phyloP scores from a whole-genome alignment of 2,329 filamentous ascomycete species.

The Cordyceps pruinosa region DNA sequence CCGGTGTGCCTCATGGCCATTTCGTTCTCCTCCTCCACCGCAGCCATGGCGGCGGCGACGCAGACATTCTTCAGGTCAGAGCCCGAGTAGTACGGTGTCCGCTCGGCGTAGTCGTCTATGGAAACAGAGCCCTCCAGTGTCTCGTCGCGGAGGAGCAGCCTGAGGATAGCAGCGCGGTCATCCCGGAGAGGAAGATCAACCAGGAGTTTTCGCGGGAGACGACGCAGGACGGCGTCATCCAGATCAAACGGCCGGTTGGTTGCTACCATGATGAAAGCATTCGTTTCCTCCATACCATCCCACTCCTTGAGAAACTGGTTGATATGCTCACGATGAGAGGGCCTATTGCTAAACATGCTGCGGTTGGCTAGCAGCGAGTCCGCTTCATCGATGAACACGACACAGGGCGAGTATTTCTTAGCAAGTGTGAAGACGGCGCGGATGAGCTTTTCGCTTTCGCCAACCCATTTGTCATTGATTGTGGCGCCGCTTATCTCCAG shows the following conservation, averaged over 20 bases:
- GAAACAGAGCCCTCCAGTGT: conserved; percentile 53
- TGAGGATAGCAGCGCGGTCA: conserved; percentile 62
- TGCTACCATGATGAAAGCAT: conserved; percentile 96
- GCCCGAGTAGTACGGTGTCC: conserved; percentile 72
- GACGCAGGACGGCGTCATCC: conserved; percentile 77
- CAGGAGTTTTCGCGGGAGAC: conserved; percentile 64
- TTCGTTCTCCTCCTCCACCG: conserved; percentile 65
- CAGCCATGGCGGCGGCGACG: conserved; percentile 71
- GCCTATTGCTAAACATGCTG: conserved; percentile 56
- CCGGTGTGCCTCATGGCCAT: conserved; percentile 31
- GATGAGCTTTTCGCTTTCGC: conserved; percentile 94
- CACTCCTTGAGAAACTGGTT: conserved; percentile 96
- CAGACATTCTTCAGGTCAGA: conserved; percentile 79
- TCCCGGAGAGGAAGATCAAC: conserved; percentile 63
- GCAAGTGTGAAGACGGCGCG: conserved; percentile 86
- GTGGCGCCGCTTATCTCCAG: conserved; percentile 87
- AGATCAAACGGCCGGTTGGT: conserved; percentile 94
- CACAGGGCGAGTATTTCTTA: conserved; percentile 82
- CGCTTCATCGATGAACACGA: conserved; percentile 96
- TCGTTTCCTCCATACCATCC: conserved; percentile 79
- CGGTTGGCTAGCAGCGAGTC: conserved; percentile 85
- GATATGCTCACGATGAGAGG: conserved; percentile 78
- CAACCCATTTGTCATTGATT: conserved; percentile 94
- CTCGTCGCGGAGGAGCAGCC: conserved; percentile 66
- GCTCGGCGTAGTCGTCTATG: conserved; percentile 54